Evolutionary conservation across 1,284 basidiomycete genomes (phyloP), one percentile per base, ranked within the genome.

Genomic region (Puccinia horiana): DNA sequence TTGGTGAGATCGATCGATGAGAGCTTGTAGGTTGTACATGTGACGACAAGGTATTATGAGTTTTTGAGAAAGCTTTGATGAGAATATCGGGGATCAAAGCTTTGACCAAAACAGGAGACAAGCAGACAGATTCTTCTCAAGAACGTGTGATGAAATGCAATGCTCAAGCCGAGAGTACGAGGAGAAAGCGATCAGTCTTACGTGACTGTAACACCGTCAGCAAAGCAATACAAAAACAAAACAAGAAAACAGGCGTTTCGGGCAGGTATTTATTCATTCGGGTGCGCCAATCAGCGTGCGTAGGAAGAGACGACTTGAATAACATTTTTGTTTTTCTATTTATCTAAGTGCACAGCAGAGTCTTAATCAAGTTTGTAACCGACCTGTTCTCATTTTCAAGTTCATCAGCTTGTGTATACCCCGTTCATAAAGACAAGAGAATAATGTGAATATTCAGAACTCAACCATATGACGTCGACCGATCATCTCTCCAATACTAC

Each of bases 401-500:
- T n/a, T 20, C 52, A 37, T n/a, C 44, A 72, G 44, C 56, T 14
- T 29, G 12, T 29, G 32, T 52, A 20, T 23, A 11, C 1, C 29
- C 1, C 69, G 20, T 14, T 8, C n/a, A 18, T 6, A 47, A 16
- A 2, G 23, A 32, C 32, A 67, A 3, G 29, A 69, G 44, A 26
- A 14, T 54, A 4, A 29, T 14, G n/a, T 12, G 52, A 29, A 8
- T 44, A 8, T 16, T 52, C 18, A 32, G 12, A 32, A 81, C 69
- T 63, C 54, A 74, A 81, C 79, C 26, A 81, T 73, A 65, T 81
- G 79, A 67, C 79, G 79, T 73, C 79, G 79, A 40, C 79, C 79
- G 44, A 81, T 74, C 79, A 81, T 81, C 35, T 81, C 79, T 14
- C 79, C 79, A 47, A 81, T 81, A 65, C 79, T 81, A n/a, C n/a